Evolutionary conservation across 2,329 filamentous ascomycete species (phyloP), one percentile per base, ranked within the genome.

Genomic region (Colletotrichum karsti): DNA sequence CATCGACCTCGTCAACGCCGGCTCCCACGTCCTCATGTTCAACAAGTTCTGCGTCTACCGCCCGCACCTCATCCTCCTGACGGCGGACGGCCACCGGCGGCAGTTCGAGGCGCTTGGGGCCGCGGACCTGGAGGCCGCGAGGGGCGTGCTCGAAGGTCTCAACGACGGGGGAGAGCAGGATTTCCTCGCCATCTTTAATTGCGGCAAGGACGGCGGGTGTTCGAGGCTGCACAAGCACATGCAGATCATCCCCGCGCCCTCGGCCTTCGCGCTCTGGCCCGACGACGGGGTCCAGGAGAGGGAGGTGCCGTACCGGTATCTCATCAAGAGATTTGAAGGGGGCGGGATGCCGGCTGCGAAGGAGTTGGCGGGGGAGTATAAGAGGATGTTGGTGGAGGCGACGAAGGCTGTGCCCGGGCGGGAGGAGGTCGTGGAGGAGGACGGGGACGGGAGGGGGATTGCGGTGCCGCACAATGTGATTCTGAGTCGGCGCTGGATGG

Each of bases 141-240:
- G 18, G 6, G 9, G 24, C 2, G 66, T 67, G 1, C 13, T 69
- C 5, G 12, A 6, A 1, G 54, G 18, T 12, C 8, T 69, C 24
- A 44, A 42, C 7, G n/a, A n/a, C n/a, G n/a, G n/a, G n/a, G 24
- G 2, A 18, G 63, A 69, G 4, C 22, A 69, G 7, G 72, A 77
- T 6, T 76, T 81, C 66, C 78, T 82, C 63, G 73, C 78, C 13
- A 80, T 86, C 18, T 87, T 80, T 74, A 87, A 87, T 70, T 84
- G 84, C 72, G 79, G 79, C 1, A 76, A 78, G 41, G 75, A 75
- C 4, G 81, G 80, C 7, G 84, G 84, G 1, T 83, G 82, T 59
- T 85, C 82, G 58, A 72, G 84, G 9, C 72, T 81, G 54, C 85
- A 87, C 69, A 87, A 87, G 73, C 84, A 86, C 74, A 67, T 86